Evolutionary conservation across 2,329 filamentous ascomycete genomes (phyloP), one percentile per base, ranked within the genome.

Genomic region (Aspergillus piperis): DNA sequence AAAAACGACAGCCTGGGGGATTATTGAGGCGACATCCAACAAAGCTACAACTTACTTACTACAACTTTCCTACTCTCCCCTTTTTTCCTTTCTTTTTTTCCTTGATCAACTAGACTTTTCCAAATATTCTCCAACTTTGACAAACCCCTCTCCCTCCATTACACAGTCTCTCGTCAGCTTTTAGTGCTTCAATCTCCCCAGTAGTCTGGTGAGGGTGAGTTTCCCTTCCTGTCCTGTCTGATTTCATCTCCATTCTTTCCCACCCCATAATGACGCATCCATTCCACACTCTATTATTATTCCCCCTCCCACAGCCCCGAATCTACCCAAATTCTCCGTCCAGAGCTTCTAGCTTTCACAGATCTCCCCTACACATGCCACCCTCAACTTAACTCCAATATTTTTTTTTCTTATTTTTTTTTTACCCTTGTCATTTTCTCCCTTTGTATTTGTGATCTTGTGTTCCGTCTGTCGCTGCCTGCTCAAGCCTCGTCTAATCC

Each of bases 191-290:
- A 19, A 44, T 39, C 38, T 55, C 30, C 39, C 30, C 30, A 27
- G 32, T 41, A 42, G 19, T 42, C 36, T 41, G 15, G 53, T 21
- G 25, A 55, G 39, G 21, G 53, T 55, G 17, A 55, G 53, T 55
- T 30, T 59, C 23, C 36, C 36, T 60, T 11, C 8, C 54, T 49
- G 19, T 44, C 32, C 49, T 44, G 50, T 27, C 51, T 53, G 27
- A 30, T 50, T 58, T 54, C 38, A 52, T 53, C 56, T 39, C 41
- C 50, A 60, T 54, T 49, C 42, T 54, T 61, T 61, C 57, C 38
- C 61, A 62, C 67, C 65, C 67, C 67, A 70, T 71, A 68, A 75
- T 75, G 73, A 75, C 73, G 73, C 73, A 75, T 74, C 71, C 65
- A 66, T 70, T 64, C 64, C 66, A 64, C 56, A 51, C 48, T 48